Evolutionary conservation across 352 stramenopile species (phyloP).

Genomic region (Pythium utonaiense): DNA sequence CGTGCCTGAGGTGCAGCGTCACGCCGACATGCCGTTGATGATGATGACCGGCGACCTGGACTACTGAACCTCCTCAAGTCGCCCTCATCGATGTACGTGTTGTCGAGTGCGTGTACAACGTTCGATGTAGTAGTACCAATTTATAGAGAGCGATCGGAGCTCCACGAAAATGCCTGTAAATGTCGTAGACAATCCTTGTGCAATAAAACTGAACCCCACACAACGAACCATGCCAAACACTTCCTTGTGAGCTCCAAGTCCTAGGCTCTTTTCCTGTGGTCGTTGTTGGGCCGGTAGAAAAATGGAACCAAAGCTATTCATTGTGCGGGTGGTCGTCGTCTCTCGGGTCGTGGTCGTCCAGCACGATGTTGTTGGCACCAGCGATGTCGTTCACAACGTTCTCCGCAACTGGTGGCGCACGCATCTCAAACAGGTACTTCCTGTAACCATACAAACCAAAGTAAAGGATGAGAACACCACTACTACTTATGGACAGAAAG

Average conservation of each 20-base stretch:
- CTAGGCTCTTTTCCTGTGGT: no score
- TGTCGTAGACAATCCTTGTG: not conserved
- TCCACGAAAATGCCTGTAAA: not conserved
- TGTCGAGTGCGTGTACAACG: not conserved
- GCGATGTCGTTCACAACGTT: conserved; percentile 64
- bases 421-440: conserved; percentile 61
- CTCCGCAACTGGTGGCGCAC: conserved; percentile 37
- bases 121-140: not conserved
- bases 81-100: no score
- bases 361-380: conserved; percentile 30
- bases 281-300: no score
- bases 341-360: conserved; percentile 37
- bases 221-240: no score
- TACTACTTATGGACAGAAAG: no score
- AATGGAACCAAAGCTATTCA: conserved; percentile 38
- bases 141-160: conserved; percentile 3
- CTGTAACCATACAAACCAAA: no score
- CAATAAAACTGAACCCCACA: not conserved
- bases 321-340: conserved; percentile 44
- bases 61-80: conserved; percentile 20
- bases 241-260: no score
- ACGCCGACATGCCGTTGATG: conserved; percentile 54
- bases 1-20: conserved; percentile 44
- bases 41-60: conserved; percentile 48
- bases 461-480: no score